Conservation (phyloP, 768 basidiomycete genomes). For the Candolleomyces eurysporus region DNA sequence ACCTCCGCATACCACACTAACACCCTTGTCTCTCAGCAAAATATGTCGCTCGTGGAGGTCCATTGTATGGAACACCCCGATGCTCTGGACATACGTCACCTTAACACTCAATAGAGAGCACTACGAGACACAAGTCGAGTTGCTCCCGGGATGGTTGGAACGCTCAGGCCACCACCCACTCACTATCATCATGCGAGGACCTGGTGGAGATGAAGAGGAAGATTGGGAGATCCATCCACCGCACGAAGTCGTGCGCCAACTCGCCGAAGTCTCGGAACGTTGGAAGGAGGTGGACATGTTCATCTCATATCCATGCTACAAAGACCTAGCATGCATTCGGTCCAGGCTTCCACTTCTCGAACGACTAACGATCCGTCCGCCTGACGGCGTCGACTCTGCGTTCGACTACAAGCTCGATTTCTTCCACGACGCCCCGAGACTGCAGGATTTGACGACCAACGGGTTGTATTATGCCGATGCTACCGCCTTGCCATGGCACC, state of each 20-base stretch:
- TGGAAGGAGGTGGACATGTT: slow-evolving; percentile 2
- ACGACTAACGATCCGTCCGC: neutral
- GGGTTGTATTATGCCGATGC: neutral
- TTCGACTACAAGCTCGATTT: neutral
- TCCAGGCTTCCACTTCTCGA: neutral
- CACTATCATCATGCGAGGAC: neutral
- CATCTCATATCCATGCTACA: slow-evolving; percentile 2
- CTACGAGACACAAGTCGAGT: neutral
- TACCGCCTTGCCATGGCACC: neutral
- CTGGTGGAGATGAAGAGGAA: neutral
- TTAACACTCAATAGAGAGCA: neutral
- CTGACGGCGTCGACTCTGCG: neutral
- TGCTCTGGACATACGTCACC: neutral
- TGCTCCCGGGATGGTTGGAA: neutral
- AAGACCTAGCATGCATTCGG: neutral
- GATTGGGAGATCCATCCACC: slow-evolving; percentile 6
- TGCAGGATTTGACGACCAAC: neutral
- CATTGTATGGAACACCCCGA: neutral
- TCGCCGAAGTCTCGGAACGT: neutral
- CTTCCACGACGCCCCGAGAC: neutral
- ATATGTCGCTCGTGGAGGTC: slow-evolving; percentile 1
- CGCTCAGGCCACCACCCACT: neutral
- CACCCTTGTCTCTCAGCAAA: slow-evolving; percentile 3
- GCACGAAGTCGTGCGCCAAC: neutral
- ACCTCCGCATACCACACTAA: neutral